Evolutionary conservation across 306 rosid genomes (phyloP).

Genomic region (Vigna reflexopilosa): DNA sequence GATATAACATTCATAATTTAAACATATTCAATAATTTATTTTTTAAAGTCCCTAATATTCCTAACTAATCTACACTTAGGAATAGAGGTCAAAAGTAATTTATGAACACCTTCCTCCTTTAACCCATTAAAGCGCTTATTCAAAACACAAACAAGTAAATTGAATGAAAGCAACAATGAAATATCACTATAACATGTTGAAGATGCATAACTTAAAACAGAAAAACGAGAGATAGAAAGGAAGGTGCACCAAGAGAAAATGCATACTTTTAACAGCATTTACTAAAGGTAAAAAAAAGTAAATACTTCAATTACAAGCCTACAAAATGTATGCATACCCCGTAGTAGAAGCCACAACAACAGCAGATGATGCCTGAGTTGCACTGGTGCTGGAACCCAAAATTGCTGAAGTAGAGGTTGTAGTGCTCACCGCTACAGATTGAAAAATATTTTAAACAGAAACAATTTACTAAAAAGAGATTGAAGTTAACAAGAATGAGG

Average conservation of each 20-base stretch:
- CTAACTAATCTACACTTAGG: too few species aligned
- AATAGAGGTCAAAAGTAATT: too few species aligned
- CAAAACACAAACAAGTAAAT: background rate
- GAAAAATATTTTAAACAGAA: slow-evolving; percentile 1
- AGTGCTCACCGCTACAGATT: slow-evolving; percentile 61
- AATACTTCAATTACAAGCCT: background rate
- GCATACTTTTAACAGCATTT: background rate
- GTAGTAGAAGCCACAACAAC: slow-evolving; percentile 71
- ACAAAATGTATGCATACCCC: slow-evolving; percentile 63
- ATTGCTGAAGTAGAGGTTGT: slow-evolving; percentile 57
- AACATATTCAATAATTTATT: too few species aligned
- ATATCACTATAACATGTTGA: slow-evolving; percentile 4
- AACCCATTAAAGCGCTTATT: too few species aligned
- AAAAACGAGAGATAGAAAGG: slow-evolving; percentile 6
- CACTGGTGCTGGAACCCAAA: slow-evolving; percentile 58
- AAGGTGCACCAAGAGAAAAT: slow-evolving; percentile 3
- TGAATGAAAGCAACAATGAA: slow-evolving; percentile 10
- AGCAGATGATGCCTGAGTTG: slow-evolving; percentile 68
- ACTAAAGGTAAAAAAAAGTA: background rate
- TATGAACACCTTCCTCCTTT: too few species aligned
- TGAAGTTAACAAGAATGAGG: background rate
- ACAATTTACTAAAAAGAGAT: slow-evolving; percentile 7
- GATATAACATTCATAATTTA: too few species aligned
- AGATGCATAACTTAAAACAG: slow-evolving; percentile 26
- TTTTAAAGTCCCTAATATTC: too few species aligned